Base-by-base conservation (phyloP, 2,329 filamentous ascomycete genomes). In the Epichloe uncinata region DNA sequence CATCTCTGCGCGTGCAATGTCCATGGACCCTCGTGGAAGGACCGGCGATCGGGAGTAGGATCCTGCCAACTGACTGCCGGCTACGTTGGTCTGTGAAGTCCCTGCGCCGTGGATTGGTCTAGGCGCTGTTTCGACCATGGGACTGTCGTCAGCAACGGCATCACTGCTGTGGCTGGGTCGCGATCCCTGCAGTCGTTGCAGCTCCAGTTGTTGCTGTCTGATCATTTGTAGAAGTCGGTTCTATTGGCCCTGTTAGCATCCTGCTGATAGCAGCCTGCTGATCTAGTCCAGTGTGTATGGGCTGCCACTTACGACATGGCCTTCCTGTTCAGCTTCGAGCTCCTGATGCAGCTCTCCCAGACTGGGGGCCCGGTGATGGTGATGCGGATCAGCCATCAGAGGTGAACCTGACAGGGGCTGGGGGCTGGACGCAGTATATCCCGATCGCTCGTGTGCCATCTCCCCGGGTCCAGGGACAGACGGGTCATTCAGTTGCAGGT, bases 221-320 rank as follows among this genome's bases (percentile, higher is more conserved):
- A 91, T 90, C 78, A 87, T 84, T 52, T 79, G 77, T 42, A 91
- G 73, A 2, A 91, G 75, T 11, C 86, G 81, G 61, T 90, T 90
- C 81, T 84, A 55, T 7, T 6, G 26, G 8, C 15, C 2, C 51
- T 16, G 33, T 38, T 16, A 13, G n/a, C 20, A 18, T 42, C n/a
- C n/a, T n/a, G n/a, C n/a, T n/a, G n/a, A n/a, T n/a, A n/a, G n/a
- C n/a, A n/a, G n/a, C 3, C 18, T 42, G 8, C 26, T 34, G 60
- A 60, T 56, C 30, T 9, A 3, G n/a, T 8, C 20, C 16, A n/a
- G n/a, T 13, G 12, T n/a, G 18, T 12, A 4, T 6, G 13, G 41
- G n/a, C 41, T 33, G 33, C 6, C 18, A 66, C 77, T 47, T 69
- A 84, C 81, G 55, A 89, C 85, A 66, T 88, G 84, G 20, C 80